Conservation (phyloP, 2,329 filamentous ascomycete genomes). For the Akanthomyces muscarius region DNA sequence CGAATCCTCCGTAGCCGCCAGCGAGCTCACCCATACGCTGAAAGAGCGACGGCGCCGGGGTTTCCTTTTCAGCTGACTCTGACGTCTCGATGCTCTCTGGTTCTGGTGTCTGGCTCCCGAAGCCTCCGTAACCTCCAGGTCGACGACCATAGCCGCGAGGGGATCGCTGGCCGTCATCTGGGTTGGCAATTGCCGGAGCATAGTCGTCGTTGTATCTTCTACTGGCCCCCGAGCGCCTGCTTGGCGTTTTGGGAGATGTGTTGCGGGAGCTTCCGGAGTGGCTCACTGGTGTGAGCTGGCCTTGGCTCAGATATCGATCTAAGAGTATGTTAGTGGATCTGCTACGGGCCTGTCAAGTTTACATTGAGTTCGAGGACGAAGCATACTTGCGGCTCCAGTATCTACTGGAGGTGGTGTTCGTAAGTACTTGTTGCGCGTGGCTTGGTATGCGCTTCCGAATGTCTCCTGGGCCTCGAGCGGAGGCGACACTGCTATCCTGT, state of each 20-base stretch:
- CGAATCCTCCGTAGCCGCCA: conserved; percentile 25
- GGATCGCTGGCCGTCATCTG: conserved; percentile 37
- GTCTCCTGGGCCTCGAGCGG: conserved; percentile 31
- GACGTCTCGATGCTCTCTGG: conserved; percentile 28
- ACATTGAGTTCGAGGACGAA: not conserved
- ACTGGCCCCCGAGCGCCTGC: conserved; percentile 40
- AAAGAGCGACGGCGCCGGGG: conserved; percentile 36
- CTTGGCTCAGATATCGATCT: conserved; percentile 55
- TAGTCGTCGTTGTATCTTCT: conserved; percentile 42
- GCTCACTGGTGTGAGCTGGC: conserved; percentile 61
- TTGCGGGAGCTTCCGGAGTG: conserved; percentile 55
- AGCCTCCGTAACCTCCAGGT: conserved; percentile 49
- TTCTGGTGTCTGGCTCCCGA: conserved; percentile 39
- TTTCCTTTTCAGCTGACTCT: conserved; percentile 35
- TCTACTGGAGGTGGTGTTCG: conserved; percentile 47
- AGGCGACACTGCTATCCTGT: conserved; percentile 32
- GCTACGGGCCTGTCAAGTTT: not conserved
- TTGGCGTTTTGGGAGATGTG: conserved; percentile 59
- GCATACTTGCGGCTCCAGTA: conserved; percentile 50
- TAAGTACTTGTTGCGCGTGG: conserved; percentile 33
- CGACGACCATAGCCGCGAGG: conserved; percentile 34
- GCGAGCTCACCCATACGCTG: conserved; percentile 63
- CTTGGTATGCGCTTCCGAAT: conserved; percentile 25
- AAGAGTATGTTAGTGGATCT: conserved; percentile 22
- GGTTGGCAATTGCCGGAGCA: conserved; percentile 41